phyloP scores from a whole-genome alignment of 208 protist species.

The Crithidia mellificae region DNA sequence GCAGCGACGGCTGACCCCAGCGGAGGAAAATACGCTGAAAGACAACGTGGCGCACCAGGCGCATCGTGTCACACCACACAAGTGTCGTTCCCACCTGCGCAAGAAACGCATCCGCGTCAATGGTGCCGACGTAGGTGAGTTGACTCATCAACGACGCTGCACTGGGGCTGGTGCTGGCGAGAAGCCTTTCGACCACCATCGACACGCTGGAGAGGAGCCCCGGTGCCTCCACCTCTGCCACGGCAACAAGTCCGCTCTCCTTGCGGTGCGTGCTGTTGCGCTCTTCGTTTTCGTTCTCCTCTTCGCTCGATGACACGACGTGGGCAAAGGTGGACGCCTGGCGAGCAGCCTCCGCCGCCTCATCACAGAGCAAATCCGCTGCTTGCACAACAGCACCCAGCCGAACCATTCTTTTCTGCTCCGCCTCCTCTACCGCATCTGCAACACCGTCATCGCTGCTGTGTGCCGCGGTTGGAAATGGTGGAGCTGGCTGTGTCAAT shows the following conservation, averaged over 20 bases:
- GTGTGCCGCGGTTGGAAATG: too few species aligned
- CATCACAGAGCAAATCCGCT: constrained; percentile 22
- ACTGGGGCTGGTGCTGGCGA: constrained; percentile 43
- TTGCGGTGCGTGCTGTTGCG: not conserved
- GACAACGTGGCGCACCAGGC: constrained; percentile 57
- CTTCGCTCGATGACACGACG: constrained; percentile 4
- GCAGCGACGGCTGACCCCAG: constrained; percentile 59
- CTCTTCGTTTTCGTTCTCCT: not conserved
- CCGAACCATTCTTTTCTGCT: not conserved
- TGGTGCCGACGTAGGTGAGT: constrained; percentile 61
- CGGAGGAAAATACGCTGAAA: constrained; percentile 85
- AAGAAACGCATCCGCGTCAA: constrained; percentile 59
- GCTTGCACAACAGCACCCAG: constrained; percentile 29
- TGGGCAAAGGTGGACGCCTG: constrained; percentile 5
- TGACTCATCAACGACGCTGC: constrained; percentile 55
- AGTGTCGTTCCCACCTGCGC: constrained; percentile 76
- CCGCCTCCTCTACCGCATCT: not conserved
- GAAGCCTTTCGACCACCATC: constrained; percentile 47
- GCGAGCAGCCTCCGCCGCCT: constrained; percentile 2
- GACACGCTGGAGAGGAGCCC: constrained; percentile 50
- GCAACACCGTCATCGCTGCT: not conserved
- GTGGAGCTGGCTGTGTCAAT: too few species aligned
- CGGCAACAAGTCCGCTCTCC: constrained; percentile 16
- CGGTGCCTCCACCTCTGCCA: constrained; percentile 17
- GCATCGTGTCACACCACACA: constrained; percentile 64